Percentiles rank a stretch among this genome's conserved stretches.
These are phyloP conservation scores for Backusella australiensis DNA, from an alignment of 192 early-diverging fungal genomes.

Conservation along the genomic window DNA sequence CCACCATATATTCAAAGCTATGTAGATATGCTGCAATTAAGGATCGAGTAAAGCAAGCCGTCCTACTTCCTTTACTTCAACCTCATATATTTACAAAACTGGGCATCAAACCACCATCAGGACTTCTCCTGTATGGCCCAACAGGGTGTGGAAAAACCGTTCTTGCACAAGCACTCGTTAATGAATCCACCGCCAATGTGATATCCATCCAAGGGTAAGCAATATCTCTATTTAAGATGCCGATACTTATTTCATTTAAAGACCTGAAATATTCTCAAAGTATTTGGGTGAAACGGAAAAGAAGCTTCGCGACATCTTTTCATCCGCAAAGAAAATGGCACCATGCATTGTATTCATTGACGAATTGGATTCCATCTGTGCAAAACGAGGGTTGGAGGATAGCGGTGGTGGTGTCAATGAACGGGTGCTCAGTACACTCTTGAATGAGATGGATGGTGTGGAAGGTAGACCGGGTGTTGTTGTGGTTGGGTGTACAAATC, in stretches of 20 bases:
- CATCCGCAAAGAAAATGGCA: constrained; percentile 74
- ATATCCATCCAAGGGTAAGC: constrained; percentile 79
- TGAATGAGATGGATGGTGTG: constrained; percentile 99
- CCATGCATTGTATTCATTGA: constrained; percentile 95
- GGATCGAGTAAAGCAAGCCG: constrained; percentile 53
- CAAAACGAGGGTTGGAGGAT: constrained; percentile 63
- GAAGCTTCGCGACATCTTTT: constrained; percentile 77
- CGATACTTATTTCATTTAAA: constrained; percentile 8
- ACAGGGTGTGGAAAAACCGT: constrained; percentile 93
- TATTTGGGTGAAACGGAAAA: constrained; percentile 94
- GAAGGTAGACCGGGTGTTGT: constrained; percentile 80
- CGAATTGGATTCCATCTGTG: constrained; percentile 89
- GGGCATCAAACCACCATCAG: constrained; percentile 74
- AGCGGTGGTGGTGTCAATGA: constrained; percentile 80
- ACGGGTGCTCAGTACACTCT: constrained; percentile 85
- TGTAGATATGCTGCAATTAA: constrained; percentile 58
- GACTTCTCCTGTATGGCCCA: constrained; percentile 90
- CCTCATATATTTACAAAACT: constrained; percentile 54
- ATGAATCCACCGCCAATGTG: constrained; percentile 77
- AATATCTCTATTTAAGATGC: not conserved
- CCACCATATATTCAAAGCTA: too few relatives aligned
- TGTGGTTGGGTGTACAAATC: constrained; percentile 91
- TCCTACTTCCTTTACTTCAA: constrained; percentile 55
- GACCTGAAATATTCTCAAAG: constrained; percentile 91
- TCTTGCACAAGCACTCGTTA: constrained; percentile 76